A percentile compares a stretch with the other conserved stretches of the same genome.
These are phyloP conservation scores for Dunaliella sp. DNA, from an alignment of 139 green algal genomes.

Conservation along the genomic window DNA sequence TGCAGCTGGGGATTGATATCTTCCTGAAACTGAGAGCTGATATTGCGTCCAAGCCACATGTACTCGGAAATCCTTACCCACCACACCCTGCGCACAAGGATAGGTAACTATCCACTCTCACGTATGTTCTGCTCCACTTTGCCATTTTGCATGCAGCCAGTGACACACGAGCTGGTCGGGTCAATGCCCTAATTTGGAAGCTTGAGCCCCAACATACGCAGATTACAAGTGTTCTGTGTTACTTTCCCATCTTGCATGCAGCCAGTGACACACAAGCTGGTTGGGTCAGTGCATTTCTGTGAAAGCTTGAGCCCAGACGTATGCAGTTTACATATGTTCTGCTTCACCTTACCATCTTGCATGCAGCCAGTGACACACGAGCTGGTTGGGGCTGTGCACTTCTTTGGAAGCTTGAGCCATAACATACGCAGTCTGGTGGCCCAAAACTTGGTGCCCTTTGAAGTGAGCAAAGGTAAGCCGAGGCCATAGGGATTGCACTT, in stretches of 20 bases:
- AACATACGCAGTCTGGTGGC: background rate
- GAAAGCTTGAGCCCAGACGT: background rate
- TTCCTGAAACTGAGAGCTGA: no score
- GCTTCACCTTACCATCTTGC: background rate
- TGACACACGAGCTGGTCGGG: background rate
- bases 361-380: background rate
- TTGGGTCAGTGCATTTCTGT: background rate
- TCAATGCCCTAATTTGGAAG: background rate
- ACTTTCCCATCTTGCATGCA: background rate
- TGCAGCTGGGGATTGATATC: no score
- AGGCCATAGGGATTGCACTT: no score
- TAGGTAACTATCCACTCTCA: no score
- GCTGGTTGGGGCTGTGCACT: background rate
- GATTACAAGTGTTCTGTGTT: no score
- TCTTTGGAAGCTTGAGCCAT: background rate
- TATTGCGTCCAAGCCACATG: no score
- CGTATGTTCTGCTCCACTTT: no score
- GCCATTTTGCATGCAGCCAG: background rate
- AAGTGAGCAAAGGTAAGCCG: background rate
- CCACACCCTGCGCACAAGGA: no score
- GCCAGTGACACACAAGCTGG: background rate
- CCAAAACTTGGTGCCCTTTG: conserved; percentile 6
- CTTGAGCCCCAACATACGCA: no score
- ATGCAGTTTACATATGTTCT: no score
- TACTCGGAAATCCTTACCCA: no score